Conservation (phyloP, 139 green algal species). For the Chlorella sp. region DNA sequence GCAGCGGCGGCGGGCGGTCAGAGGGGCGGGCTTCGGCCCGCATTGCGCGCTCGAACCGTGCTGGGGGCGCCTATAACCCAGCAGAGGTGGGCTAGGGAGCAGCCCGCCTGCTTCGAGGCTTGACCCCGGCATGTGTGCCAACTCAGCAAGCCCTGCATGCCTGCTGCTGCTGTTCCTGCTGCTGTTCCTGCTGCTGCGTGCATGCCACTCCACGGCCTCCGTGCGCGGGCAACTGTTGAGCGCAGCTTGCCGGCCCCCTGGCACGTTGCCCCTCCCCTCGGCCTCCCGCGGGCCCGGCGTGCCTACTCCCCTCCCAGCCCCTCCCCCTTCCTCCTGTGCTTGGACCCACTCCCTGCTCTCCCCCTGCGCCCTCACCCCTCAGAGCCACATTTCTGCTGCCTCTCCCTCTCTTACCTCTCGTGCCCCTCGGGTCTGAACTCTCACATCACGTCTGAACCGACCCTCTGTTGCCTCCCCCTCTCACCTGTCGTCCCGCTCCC, state of each 20-base stretch:
- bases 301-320: too few relatives aligned
- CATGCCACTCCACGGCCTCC: background rate
- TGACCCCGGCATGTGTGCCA: too few relatives aligned
- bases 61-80: conserved; percentile 50
- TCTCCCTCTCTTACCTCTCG: background rate
- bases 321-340: background rate
- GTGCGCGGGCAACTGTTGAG: too few relatives aligned
- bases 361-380: background rate
- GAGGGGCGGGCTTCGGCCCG: conserved; percentile 40
- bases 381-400: too few relatives aligned
- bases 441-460: background rate
- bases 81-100: conserved; percentile 21
- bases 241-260: too few relatives aligned
- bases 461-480: background rate
- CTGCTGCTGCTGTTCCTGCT: background rate
- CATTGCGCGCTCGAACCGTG: conserved; percentile 46
- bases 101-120: background rate
- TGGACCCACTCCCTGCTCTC: background rate
- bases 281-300: too few relatives aligned
- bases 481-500: background rate
- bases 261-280: too few relatives aligned
- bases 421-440: too few relatives aligned
- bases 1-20: background rate
- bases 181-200: background rate
- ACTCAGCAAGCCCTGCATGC: background rate